These are phyloP conservation scores for Hypocrella siamensis DNA, from an alignment of 2,329 filamentous ascomycete genomes.

Conservation along the genomic window DNA sequence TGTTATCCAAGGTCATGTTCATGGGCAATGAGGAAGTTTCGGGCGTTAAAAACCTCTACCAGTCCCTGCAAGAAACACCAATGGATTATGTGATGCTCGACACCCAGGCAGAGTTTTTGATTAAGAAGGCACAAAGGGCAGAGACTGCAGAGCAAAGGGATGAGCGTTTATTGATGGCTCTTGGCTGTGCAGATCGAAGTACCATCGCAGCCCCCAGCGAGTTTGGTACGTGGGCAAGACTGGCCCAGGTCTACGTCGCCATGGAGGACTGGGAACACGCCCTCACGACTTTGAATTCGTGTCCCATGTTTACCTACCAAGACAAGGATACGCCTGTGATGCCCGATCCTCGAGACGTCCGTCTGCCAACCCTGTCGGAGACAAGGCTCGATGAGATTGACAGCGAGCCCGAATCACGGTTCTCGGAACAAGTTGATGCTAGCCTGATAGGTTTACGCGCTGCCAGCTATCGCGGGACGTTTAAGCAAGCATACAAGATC, in stretches of 20 bases:
- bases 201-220: conserved; percentile 93
- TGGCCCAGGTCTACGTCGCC: conserved; percentile 86
- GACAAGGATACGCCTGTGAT: conserved; percentile 93
- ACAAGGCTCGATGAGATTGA: conserved; percentile 92
- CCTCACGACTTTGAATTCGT: conserved; percentile 88
- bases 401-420: conserved; percentile 69
- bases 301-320: conserved; percentile 99
- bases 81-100: conserved; percentile 98
- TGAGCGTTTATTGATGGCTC: conserved; percentile 64
- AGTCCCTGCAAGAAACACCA: conserved; percentile 76
- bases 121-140: conserved; percentile 58
- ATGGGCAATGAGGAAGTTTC: conserved; percentile 97
- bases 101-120: conserved; percentile 81
- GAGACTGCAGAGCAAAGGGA: conserved; percentile 38
- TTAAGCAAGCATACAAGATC: conserved; percentile 85
- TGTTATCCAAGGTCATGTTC: conserved; percentile 80
- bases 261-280: conserved; percentile 96
- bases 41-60: conserved; percentile 73
- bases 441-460: conserved; percentile 76
- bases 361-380: conserved; percentile 74
- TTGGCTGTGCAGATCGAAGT: conserved; percentile 85
- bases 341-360: conserved; percentile 80
- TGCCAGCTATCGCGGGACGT: conserved; percentile 84
- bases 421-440: conserved; percentile 73
- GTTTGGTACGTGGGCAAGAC: conserved; percentile 87